Conservation (phyloP, 768 basidiomycete species). For the Pholiota conissans region DNA sequence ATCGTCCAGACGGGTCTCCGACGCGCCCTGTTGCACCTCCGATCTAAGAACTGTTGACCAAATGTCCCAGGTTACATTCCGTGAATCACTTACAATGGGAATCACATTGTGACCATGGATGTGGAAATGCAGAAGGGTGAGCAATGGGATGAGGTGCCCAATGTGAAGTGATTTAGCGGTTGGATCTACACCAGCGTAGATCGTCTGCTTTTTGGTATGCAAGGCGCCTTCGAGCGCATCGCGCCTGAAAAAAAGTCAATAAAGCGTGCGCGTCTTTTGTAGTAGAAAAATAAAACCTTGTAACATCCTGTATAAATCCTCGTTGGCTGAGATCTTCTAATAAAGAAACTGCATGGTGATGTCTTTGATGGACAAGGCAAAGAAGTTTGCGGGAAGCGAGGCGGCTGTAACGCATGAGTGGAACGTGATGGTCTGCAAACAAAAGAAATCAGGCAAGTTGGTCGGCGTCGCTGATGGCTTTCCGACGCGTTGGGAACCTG, state of each 20-base stretch:
- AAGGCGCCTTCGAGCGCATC: conserved; percentile 40
- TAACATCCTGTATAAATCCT: conserved; percentile 50
- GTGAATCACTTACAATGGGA: conserved; percentile 64
- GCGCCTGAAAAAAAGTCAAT: conserved; percentile 30
- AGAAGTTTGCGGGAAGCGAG: conserved; percentile 5
- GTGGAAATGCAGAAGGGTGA: conserved; percentile 87
- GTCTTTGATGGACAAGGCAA: conserved; percentile 1
- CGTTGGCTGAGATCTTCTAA: conserved; percentile 44
- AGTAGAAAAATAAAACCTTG: conserved; percentile 30
- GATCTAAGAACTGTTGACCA: conserved; percentile 53
- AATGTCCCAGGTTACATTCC: background rate
- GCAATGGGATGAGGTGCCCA: conserved; percentile 88
- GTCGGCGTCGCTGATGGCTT: background rate
- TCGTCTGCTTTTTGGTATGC: conserved; percentile 41
- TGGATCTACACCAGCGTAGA: conserved; percentile 93
- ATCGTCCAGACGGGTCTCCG: conserved; percentile 93
- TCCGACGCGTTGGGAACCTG: background rate
- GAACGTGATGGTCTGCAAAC: conserved; percentile 2
- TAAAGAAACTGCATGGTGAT: conserved; percentile 21
- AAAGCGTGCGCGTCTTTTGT: background rate
- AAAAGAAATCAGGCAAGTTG: background rate
- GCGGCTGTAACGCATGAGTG: conserved; percentile 20
- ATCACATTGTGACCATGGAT: conserved; percentile 81
- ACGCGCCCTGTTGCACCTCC: conserved; percentile 96
- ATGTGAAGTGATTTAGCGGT: conserved; percentile 89